phyloP scores from a whole-genome alignment of 306 rosid genomes.

The Biancaea sappan region DNA sequence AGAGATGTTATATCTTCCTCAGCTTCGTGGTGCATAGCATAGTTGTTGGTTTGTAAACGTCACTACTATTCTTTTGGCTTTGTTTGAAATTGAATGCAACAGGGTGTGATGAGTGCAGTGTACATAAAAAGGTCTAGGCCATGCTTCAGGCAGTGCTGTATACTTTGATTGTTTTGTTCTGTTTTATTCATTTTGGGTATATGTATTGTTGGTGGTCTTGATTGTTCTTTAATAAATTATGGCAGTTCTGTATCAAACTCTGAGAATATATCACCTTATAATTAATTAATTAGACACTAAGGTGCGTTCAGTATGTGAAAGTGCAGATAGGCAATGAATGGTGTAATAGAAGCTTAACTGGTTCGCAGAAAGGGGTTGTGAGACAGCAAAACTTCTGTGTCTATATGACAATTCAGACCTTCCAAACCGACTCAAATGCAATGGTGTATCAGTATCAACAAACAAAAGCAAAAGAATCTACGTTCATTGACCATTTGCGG shows the following conservation, averaged over 20 bases:
- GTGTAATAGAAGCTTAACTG: too few species aligned
- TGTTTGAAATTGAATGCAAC: slow-evolving; percentile 43
- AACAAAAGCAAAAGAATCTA: neutral
- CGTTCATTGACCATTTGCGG: neutral
- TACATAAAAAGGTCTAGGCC: slow-evolving; percentile 56
- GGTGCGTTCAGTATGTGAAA: too few species aligned
- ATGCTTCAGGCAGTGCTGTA: slow-evolving; percentile 46
- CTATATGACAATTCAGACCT: too few species aligned
- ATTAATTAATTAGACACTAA: neutral
- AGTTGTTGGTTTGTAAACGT: slow-evolving; percentile 40
- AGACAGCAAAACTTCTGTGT: too few species aligned
- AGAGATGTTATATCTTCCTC: slow-evolving; percentile 30
- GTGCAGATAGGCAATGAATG: too few species aligned
- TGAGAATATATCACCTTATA: neutral
- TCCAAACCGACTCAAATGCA: too few species aligned
- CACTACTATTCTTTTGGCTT: slow-evolving; percentile 50
- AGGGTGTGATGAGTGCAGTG: slow-evolving; percentile 56
- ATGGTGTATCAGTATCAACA: neutral
- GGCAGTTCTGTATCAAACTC: slow-evolving; percentile 7
- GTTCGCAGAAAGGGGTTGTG: too few species aligned
- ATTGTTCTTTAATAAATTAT: slow-evolving; percentile 37
- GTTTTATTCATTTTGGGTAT: slow-evolving; percentile 45
- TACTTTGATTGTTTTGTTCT: slow-evolving; percentile 43
- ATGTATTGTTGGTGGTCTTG: slow-evolving; percentile 37
- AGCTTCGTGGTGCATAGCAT: slow-evolving; percentile 38